A percentile compares a stretch with the other conserved stretches of the same genome.
Conservation (phyloP, 306 rosid genomes). For the Castanea sativa region DNA sequence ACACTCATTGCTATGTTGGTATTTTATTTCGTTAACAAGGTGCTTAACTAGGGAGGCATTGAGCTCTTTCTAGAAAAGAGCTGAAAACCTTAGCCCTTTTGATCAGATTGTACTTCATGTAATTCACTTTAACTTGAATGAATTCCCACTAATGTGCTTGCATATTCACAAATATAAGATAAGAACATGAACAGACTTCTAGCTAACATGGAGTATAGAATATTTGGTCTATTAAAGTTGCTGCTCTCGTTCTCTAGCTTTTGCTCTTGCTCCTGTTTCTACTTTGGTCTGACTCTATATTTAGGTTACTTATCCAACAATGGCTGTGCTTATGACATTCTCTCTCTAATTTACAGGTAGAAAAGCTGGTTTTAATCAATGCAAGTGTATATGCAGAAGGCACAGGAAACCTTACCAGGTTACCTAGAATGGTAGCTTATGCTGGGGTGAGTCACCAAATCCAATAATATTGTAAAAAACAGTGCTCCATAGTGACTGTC, state of each 20-base stretch:
- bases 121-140: neutral
- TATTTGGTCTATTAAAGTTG: too few relatives aligned
- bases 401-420: slow-evolving; percentile 59
- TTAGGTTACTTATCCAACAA: neutral
- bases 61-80: neutral
- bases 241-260: neutral
- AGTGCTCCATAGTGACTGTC: neutral
- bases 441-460: slow-evolving; percentile 61
- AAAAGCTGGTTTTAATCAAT: slow-evolving; percentile 85
- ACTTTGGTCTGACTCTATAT: neutral
- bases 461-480: neutral
- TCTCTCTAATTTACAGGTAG: slow-evolving; percentile 65
- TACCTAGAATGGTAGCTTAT: slow-evolving; percentile 67
- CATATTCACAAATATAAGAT: neutral
- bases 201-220: neutral
- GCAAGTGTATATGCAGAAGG: slow-evolving; percentile 92
- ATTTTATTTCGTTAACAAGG: neutral
- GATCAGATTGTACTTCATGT: neutral
- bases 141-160: neutral
- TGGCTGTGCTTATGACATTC: slow-evolving; percentile 13
- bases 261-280: neutral
- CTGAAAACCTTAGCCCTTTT: neutral
- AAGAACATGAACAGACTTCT: neutral
- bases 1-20: neutral
- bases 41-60: neutral